phyloP scores from a whole-genome alignment of 805 yeast genomes.

The Zygotorulaspora sp. region DNA sequence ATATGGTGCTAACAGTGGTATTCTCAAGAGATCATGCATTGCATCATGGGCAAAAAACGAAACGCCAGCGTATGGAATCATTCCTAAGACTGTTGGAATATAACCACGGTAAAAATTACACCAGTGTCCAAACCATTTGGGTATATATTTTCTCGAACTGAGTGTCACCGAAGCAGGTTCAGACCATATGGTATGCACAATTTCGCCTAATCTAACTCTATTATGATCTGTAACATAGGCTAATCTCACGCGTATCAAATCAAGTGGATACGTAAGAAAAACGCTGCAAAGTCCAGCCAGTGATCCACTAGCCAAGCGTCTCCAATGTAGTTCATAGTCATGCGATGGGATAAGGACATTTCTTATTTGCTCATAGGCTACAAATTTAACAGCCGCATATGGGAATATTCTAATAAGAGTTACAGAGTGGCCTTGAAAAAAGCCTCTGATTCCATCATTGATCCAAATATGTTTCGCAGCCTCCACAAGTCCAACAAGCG shows the following conservation, averaged over 20 bases:
- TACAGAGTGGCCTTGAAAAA: constrained; percentile 94
- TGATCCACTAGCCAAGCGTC: constrained; percentile 85
- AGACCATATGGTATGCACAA: constrained; percentile 30
- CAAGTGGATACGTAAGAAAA: constrained; percentile 86
- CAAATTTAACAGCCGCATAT: constrained; percentile 94
- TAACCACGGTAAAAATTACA: constrained; percentile 89
- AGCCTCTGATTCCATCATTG: constrained; percentile 71
- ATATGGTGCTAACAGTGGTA: constrained; percentile 49
- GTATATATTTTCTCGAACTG: constrained; percentile 36
- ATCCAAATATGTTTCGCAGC: constrained; percentile 67
- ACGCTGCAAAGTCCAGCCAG: constrained; percentile 86
- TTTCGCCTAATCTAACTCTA: constrained; percentile 25
- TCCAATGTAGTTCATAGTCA: constrained; percentile 67
- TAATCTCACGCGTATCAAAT: constrained; percentile 80
- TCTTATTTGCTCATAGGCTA: constrained; percentile 90
- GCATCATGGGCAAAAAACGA: constrained; percentile 92
- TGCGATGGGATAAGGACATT: constrained; percentile 71
- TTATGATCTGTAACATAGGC: constrained; percentile 72
- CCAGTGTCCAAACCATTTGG: constrained; percentile 36
- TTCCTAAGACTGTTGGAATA: constrained; percentile 87
- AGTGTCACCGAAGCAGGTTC: constrained; percentile 33
- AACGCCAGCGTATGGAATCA: constrained; percentile 98
- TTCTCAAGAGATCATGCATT: constrained; percentile 79
- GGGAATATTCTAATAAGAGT: constrained; percentile 90
- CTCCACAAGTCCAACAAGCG: constrained; percentile 64